A percentile compares a stretch with the other conserved stretches of the same genome.
phyloP scores from a whole-genome alignment of 768 basidiomycete genomes.

The Peribolospora kevripleyi region DNA sequence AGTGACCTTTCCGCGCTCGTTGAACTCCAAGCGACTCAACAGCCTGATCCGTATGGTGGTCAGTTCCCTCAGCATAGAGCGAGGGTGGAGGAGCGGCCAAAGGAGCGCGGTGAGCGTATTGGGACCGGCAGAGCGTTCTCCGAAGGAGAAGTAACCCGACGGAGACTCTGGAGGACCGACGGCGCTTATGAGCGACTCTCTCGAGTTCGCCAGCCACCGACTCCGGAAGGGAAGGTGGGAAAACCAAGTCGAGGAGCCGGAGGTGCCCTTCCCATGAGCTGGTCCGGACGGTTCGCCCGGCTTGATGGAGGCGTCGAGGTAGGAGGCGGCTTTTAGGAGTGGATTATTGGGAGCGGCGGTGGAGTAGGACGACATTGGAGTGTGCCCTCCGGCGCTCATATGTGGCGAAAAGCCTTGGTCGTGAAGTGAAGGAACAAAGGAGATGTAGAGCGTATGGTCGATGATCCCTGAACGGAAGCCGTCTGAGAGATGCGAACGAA shows the following conservation, averaged over 20 bases:
- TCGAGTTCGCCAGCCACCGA: not conserved
- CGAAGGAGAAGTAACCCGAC: not conserved
- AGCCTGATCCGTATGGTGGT: conserved; percentile 48
- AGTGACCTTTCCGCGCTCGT: conserved; percentile 56
- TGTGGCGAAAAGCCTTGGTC: not conserved
- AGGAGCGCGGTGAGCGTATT: conserved; percentile 8
- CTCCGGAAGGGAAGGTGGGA: not conserved
- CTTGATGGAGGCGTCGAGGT: not conserved
- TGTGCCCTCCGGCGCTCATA: no score
- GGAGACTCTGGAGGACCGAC: not conserved
- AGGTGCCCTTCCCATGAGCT: not conserved
- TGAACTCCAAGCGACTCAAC: conserved; percentile 50
- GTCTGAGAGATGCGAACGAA: conserved; percentile 23
- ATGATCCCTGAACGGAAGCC: conserved; percentile 49
- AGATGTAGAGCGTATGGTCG: conserved; percentile 53
- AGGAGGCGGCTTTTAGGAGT: conserved; percentile 5
- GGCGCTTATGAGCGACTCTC: conserved; percentile 3
- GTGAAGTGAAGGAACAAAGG: conserved; percentile 50
- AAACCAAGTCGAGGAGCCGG: not conserved
- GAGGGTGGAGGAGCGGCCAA: not conserved
- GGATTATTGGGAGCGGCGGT: not conserved
- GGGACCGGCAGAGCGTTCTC: conserved; percentile 1
- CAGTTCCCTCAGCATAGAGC: conserved; percentile 24
- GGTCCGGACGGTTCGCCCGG: not conserved
- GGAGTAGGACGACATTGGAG: not conserved